A percentile compares a stretch with the other conserved stretches of the same genome.
Conservation (phyloP, 2,329 filamentous ascomycete genomes). For the Gliomastix tumulicola region DNA sequence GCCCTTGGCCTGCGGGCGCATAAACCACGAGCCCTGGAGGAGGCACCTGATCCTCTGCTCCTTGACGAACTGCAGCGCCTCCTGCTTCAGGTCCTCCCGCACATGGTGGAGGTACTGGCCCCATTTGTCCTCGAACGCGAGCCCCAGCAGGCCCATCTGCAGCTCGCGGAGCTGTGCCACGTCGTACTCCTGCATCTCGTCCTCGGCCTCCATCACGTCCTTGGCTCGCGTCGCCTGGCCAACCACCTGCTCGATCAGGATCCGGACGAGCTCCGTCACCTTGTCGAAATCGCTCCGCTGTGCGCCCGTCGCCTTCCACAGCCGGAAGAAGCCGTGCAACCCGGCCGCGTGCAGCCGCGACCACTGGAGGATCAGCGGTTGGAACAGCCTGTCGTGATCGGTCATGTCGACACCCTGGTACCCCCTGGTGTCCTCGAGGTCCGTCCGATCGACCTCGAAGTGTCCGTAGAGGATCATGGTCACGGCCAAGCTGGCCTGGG, state of each 20-base stretch:
- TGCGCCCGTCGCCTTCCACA: conserved; percentile 89
- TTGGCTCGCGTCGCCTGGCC: conserved; percentile 75
- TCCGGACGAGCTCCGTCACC: conserved; percentile 82
- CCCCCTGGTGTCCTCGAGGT: conserved; percentile 69
- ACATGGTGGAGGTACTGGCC: conserved; percentile 82
- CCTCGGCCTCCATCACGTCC: conserved; percentile 81
- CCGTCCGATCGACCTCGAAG: conserved; percentile 84
- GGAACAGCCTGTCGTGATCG: conserved; percentile 80
- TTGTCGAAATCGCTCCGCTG: conserved; percentile 86
- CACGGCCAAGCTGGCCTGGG: conserved; percentile 77
- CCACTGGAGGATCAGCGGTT: conserved; percentile 87
- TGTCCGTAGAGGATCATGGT: conserved; percentile 90
- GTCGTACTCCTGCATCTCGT: conserved; percentile 80
- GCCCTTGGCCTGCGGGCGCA: conserved; percentile 34
- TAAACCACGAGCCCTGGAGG: conserved; percentile 85
- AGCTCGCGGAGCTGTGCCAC: conserved; percentile 70
- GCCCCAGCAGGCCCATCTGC: conserved; percentile 88
- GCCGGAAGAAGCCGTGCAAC: conserved; percentile 77
- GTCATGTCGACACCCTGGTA: conserved; percentile 69
- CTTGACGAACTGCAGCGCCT: conserved; percentile 93
- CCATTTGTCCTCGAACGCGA: conserved; percentile 93
- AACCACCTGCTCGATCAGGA: conserved; percentile 83
- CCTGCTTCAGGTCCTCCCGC: conserved; percentile 83
- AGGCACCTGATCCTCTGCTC: conserved; percentile 91
- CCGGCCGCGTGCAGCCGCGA: conserved; percentile 80